Percentiles rank a stretch among this genome's conserved stretches.
Evolutionary conservation across 371 early-diverging fungal genomes (phyloP).

Genomic region (Rhizopus stolonifer): DNA sequence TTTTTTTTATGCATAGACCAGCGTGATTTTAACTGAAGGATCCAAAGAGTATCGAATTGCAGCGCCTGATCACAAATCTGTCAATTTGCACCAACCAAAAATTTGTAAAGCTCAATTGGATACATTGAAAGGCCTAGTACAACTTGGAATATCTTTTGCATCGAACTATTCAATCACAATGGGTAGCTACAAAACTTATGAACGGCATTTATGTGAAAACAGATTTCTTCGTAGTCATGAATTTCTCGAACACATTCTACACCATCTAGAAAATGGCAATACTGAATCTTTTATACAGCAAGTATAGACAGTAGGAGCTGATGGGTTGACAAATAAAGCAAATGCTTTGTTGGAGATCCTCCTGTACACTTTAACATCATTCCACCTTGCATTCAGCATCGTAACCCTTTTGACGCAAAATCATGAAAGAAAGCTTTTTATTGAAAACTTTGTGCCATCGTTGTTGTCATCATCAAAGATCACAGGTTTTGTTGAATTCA

Average conservation of each 20-base stretch:
- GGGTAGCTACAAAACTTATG: neutral
- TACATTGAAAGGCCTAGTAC: neutral
- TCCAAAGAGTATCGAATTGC: no score
- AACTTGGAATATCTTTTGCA: conserved; percentile 6
- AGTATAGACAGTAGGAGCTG: conserved; percentile 3
- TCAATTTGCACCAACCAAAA: no score
- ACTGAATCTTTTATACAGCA: conserved; percentile 10
- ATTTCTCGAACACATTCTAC: neutral
- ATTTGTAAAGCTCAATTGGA: conserved; percentile 7
- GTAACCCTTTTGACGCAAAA: conserved; percentile 6
- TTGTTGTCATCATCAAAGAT: conserved; percentile 11
- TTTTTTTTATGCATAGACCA: no score
- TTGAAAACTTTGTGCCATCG: conserved; percentile 14
- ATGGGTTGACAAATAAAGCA: conserved; percentile 12
- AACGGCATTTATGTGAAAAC: neutral
- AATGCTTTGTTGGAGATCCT: conserved; percentile 9
- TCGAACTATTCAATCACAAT: neutral
- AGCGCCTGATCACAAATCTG: no score
- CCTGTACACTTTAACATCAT: conserved; percentile 7
- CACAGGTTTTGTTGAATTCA: conserved; percentile 9
- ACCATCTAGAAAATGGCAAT: conserved; percentile 9
- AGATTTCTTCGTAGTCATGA: neutral
- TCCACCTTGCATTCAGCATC: conserved; percentile 6
- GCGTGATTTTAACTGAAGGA: no score
- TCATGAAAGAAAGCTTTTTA: conserved; percentile 3